A percentile compares a stretch with the other conserved stretches of the same genome.
Conservation (phyloP, 495 filamentous ascomycete genomes). For the Stereocaulon alpinum region DNA sequence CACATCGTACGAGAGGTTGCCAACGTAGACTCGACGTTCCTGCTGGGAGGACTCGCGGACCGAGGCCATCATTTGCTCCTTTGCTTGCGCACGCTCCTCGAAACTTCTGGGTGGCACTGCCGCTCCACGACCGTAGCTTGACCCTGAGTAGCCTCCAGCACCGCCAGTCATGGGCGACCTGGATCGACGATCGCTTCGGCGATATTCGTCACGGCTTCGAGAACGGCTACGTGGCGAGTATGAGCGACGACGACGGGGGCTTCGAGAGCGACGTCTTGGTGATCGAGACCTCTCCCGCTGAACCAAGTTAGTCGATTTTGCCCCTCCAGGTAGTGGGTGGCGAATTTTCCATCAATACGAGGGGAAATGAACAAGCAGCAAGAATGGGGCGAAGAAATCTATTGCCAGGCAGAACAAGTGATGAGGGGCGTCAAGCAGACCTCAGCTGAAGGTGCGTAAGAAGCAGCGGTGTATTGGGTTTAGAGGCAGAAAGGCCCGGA, state of each 20-base stretch:
- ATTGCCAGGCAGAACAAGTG: not conserved
- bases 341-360: not conserved
- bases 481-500: not conserved
- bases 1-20: constrained; percentile 97
- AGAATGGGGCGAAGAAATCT: not conserved
- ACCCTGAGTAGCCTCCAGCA: constrained; percentile 55
- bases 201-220: constrained; percentile 80
- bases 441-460: constrained; percentile 12
- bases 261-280: constrained; percentile 78
- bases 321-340: not conserved
- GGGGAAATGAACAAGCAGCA: not conserved
- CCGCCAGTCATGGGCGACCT: constrained; percentile 75
- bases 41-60: constrained; percentile 92
- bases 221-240: constrained; percentile 91
- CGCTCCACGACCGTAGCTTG: constrained; percentile 48
- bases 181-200: constrained; percentile 67
- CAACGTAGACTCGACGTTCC: constrained; percentile 98
- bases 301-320: constrained; percentile 6
- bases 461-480: constrained; percentile 9
- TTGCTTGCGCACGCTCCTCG: constrained; percentile 75
- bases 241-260: constrained; percentile 70
- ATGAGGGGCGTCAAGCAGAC: constrained; percentile 3
- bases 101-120: constrained; percentile 59
- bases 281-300: constrained; percentile 95
- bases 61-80: constrained; percentile 92